Base-by-base conservation (phyloP, 2,329 filamentous ascomycete species). In the Phialophora macrospora region DNA sequence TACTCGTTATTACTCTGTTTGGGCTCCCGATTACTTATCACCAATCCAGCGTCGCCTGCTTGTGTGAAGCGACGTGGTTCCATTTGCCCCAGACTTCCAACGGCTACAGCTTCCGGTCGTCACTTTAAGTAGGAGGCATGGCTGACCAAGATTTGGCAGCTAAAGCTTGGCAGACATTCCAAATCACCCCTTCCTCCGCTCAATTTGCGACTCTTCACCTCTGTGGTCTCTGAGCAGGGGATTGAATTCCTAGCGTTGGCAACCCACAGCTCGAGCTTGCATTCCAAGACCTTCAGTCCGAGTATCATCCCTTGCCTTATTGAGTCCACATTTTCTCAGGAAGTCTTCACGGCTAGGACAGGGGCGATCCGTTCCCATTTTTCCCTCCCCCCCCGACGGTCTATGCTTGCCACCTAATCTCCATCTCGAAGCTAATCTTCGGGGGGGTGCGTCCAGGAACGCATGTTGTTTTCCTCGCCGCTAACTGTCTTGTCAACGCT, bases 1-100 rank as follows among this genome's bases (percentile, higher is more conserved):
- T 60, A 60, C 12, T 44, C 9, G 58, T 44, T 28, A 26, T 54
- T 60, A 52, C 30, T 44, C 22, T 26, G 51, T 60, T 38, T 17
- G 26, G 30, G 12, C 32, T 22, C 12, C 26, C 28, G 12, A 41
- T 52, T 60, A 54, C 30, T 41, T 34, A 24, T 41, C 55, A 57
- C 22, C 14, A 55, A 44, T 44, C 14, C 14, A 44, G 38, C 38
- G n/a, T 4, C 5, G 38, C 17, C 14, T 8, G 38, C 38, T 6
- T n/a, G 14, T 12, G 4, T 4, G 38, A n/a, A n/a, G 38, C 38
- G 38, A 20, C 38, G 38, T 44, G 17, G 20, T n/a, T n/a, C 5
- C 17, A 44, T 20, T 44, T n/a, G 38, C 38, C 38, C n/a, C 12
- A 34, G 11, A 30, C 7, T 4, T 22, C n/a, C 41, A 44, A 44